These are phyloP conservation scores for Raphanus raphanistrum DNA, from an alignment of 345 rosid genomes.

Conservation along the genomic window DNA sequence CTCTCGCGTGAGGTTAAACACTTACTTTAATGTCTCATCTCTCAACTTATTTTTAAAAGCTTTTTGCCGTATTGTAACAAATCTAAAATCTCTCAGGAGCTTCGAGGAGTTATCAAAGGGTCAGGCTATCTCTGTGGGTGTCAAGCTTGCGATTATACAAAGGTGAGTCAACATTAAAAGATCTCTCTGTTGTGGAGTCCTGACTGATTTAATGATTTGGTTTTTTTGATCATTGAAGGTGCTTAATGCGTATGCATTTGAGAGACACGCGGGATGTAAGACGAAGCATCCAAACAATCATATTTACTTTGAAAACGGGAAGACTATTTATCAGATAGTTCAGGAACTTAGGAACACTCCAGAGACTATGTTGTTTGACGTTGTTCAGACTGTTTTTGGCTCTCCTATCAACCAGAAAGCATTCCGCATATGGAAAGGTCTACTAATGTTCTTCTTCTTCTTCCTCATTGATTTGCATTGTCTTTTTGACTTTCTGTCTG, in stretches of 20 bases:
- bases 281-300: slow-evolving; percentile 97
- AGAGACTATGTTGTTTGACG: slow-evolving; percentile 68
- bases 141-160: slow-evolving; percentile 67
- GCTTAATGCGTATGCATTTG: slow-evolving; percentile 86
- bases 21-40: not conserved
- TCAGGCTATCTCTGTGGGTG: slow-evolving; percentile 95
- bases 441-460: not conserved
- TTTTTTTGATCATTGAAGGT: slow-evolving; percentile 42
- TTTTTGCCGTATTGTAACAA: not conserved
- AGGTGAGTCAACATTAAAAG: slow-evolving; percentile 43
- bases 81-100: slow-evolving; percentile 52
- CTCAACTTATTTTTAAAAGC: not conserved
- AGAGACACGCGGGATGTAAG: slow-evolving; percentile 89
- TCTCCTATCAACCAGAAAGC: slow-evolving; percentile 88
- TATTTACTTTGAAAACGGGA: slow-evolving; percentile 89
- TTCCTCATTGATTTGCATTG: not conserved
- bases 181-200: too few species aligned
- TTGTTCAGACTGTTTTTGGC: slow-evolving; percentile 73
- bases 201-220: not conserved
- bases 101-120: slow-evolving; percentile 77
- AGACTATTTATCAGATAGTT: slow-evolving; percentile 92
- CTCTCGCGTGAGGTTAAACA: slow-evolving; percentile 71
- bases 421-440: slow-evolving; percentile 94
- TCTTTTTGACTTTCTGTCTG: not conserved
- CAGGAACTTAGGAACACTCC: slow-evolving; percentile 87